A percentile compares a stretch with the other conserved stretches of the same genome.
phyloP scores from a whole-genome alignment of 2,329 filamentous ascomycete species.

The Colletotrichum liaoningense region DNA sequence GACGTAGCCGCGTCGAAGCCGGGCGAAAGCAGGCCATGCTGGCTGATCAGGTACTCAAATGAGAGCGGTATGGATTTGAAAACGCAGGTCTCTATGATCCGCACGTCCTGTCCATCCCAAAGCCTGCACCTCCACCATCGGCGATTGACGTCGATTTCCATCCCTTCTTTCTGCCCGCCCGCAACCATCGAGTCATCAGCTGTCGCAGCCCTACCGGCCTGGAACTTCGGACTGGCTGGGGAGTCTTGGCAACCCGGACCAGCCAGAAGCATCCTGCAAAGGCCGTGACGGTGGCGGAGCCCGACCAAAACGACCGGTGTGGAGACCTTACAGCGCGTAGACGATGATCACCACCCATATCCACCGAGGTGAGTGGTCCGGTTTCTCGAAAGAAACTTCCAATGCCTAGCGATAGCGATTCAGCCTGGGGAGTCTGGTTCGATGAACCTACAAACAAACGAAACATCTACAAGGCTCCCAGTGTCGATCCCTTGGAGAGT shows the following conservation, averaged over 20 bases:
- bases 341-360: neutral
- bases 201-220: conserved; percentile 1
- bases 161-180: neutral
- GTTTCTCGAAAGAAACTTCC: neutral
- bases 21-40: too few species aligned
- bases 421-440: neutral
- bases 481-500: neutral
- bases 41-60: neutral
- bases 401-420: neutral
- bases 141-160: neutral
- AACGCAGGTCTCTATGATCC: neutral
- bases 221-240: neutral
- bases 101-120: neutral
- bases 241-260: conserved; percentile 8
- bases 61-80: neutral
- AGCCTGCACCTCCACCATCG: neutral
- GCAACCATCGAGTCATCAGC: conserved; percentile 9
- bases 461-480: neutral
- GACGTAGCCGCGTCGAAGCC: neutral
- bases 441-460: neutral
- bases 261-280: neutral
- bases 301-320: neutral
- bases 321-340: neutral
- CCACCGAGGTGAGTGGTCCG: too few species aligned
- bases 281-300: neutral